Conservation (phyloP, 129 eudicot species). For the Lactuca sativa region DNA sequence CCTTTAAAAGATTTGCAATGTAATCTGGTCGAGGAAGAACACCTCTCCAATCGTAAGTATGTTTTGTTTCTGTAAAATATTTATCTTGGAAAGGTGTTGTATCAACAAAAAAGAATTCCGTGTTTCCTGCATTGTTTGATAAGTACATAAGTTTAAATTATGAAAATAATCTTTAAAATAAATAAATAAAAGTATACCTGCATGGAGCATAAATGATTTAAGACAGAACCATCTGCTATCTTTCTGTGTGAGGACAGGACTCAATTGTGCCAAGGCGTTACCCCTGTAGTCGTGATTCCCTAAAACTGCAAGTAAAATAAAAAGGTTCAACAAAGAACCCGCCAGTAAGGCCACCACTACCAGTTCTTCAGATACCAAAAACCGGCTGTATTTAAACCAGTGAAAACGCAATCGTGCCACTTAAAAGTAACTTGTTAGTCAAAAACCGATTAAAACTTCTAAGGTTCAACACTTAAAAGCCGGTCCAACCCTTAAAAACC, state of each 20-base stretch:
- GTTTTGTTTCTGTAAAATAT: constrained; percentile 37
- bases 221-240: constrained; percentile 56
- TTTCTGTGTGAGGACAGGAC: constrained; percentile 38
- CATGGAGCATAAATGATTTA: constrained; percentile 41
- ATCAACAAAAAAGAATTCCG: constrained; percentile 58
- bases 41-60: constrained; percentile 63
- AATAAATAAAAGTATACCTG: constrained; percentile 36
- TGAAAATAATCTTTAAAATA: background rate
- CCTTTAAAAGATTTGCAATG: constrained; percentile 44
- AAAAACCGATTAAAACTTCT: too few species aligned
- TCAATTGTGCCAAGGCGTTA: constrained; percentile 61
- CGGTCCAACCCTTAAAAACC: too few species aligned
- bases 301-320: constrained; percentile 38
- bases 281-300: constrained; percentile 92
- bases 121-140: constrained; percentile 34
- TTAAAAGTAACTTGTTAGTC: too few species aligned
- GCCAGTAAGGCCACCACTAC: too few species aligned
- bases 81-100: constrained; percentile 56
- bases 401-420: too few species aligned
- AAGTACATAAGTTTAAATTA: background rate
- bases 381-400: too few species aligned
- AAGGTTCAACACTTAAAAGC: too few species aligned
- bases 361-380: background rate
- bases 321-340: too few species aligned
- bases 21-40: constrained; percentile 50